Conservation (phyloP, 1,139 yeast genomes). For the Candida tropicalis region DNA sequence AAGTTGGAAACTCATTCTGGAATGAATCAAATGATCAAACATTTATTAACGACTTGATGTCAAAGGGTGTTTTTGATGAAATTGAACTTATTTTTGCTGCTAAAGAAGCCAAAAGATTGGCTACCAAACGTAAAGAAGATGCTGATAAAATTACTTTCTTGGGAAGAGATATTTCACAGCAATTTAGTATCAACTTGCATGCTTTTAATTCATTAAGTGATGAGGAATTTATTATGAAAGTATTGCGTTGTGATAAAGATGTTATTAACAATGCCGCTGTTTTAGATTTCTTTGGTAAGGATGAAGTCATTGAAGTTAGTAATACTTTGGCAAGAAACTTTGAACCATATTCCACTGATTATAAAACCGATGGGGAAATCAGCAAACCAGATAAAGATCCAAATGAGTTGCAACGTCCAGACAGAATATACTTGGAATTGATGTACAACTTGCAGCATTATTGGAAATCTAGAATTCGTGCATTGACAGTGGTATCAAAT, state of each 20-base stretch:
- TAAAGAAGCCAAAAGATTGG: constrained; percentile 64
- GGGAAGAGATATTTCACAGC: constrained; percentile 74
- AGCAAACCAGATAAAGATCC: constrained; percentile 74
- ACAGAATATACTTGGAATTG: constrained; percentile 70
- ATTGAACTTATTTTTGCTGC: constrained; percentile 79
- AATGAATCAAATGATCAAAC: constrained; percentile 33
- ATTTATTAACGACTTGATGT: constrained; percentile 62
- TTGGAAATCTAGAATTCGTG: constrained; percentile 80
- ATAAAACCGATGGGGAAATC: constrained; percentile 42
- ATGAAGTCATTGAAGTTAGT: constrained; percentile 68
- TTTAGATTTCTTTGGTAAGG: constrained; percentile 69
- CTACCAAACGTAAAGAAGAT: constrained; percentile 50
- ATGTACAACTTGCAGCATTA: constrained; percentile 76
- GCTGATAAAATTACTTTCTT: constrained; percentile 60
- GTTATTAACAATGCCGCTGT: constrained; percentile 61
- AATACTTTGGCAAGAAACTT: constrained; percentile 62
- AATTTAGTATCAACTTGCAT: constrained; percentile 77
- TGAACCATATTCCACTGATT: constrained; percentile 67
- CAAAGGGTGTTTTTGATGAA: constrained; percentile 74
- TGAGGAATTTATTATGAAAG: constrained; percentile 56
- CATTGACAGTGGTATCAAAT: constrained; percentile 58
- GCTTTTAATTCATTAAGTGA: constrained; percentile 56
- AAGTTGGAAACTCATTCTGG: constrained; percentile 70
- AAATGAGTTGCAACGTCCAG: constrained; percentile 72
- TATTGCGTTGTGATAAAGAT: constrained; percentile 64